Conservation (phyloP, 352 stramenopile species). For the Globisporangium spiculum region DNA sequence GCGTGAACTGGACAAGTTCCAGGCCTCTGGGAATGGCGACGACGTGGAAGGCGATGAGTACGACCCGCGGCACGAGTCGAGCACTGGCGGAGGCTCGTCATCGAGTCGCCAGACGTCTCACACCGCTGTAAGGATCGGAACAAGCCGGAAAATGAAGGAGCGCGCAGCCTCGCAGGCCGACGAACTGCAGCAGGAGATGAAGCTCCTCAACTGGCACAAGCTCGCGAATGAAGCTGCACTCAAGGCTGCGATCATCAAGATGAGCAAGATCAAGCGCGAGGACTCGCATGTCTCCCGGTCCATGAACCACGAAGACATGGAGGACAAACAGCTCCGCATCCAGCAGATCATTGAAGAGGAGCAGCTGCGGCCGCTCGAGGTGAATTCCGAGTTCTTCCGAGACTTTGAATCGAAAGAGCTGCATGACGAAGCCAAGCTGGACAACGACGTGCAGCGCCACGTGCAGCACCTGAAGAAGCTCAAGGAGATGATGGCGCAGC, state of each 20-base stretch:
- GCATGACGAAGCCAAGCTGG: slow-evolving; percentile 59
- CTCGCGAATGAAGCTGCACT: slow-evolving; percentile 92
- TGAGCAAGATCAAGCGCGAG: slow-evolving; percentile 79
- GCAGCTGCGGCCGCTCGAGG: slow-evolving; percentile 88
- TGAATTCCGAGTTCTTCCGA: slow-evolving; percentile 86
- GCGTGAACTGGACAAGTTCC: slow-evolving; percentile 20
- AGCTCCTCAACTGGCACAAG: slow-evolving; percentile 94
- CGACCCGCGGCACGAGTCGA: slow-evolving; percentile 18
- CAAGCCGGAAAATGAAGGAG: slow-evolving; percentile 14
- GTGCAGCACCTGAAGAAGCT: slow-evolving; percentile 84
- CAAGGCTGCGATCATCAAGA: slow-evolving; percentile 90
- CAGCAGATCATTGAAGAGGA: slow-evolving; percentile 93
- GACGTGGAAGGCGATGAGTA: background rate
- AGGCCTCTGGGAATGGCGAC: slow-evolving; percentile 6
- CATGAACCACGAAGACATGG: slow-evolving; percentile 51
- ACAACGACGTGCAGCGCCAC: slow-evolving; percentile 87
- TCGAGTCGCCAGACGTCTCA: slow-evolving; percentile 10
- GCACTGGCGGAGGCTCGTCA: background rate
- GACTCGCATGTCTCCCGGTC: slow-evolving; percentile 51
- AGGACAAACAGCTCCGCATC: slow-evolving; percentile 85
- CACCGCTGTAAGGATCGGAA: slow-evolving; percentile 1
- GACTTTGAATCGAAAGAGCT: slow-evolving; percentile 79
- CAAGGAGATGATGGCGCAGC: slow-evolving; percentile 58
- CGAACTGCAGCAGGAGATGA: slow-evolving; percentile 90
- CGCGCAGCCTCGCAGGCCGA: slow-evolving; percentile 55